Base-by-base conservation (phyloP, 2,329 filamentous ascomycete species). In the Colletotrichum gigasporum region DNA sequence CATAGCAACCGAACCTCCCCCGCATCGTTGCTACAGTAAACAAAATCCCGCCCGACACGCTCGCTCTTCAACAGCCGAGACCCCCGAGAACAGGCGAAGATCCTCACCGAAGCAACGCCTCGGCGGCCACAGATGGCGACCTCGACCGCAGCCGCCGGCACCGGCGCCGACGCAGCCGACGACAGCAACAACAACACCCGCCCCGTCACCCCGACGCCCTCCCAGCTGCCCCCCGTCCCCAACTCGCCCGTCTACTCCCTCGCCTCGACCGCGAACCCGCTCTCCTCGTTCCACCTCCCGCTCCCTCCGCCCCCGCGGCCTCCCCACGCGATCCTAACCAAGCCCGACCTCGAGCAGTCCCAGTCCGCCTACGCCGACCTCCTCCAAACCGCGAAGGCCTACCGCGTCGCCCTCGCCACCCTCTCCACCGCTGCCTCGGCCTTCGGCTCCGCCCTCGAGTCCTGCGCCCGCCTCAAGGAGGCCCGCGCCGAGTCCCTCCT, bases 391-490 rank as follows among this genome's bases (percentile, higher is more conserved):
- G 89, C 89, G 44, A 91, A 91, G 74, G 76, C 83, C 39, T 91
- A 90, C 75, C 86, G 89, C 45, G 73, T 85, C 18, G 87, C 88
- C 14, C 85, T 91, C 47, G 83, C 88, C 34, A 74, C 85, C 2
- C 79, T 91, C 11, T 89, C 88, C 8, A 82, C 80, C 5, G 85
- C 88, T 2, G 87, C 89, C 2, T 90, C 87, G 0, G 79, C 83
- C 30, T 91, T 91, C 72, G 89, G 87, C 48, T 83, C 83, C 47
- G 87, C 89, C 14, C 83, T 91, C 64, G 89, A 91, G 77, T 77
- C 87, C 65, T 91, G 89, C 74, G 89, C 89, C n/a, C 84, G 88
- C 12, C 79, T 90, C 30, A 91, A 90, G 71, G 88, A 91, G 73
- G 86, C 88, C 32, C 84, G 88, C 53, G 86, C 87, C 56, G 87